Percentiles rank a stretch among this genome's conserved stretches.
Evolutionary conservation across 352 stramenopile genomes (phyloP).

Genomic region (Phytophthora quininea): DNA sequence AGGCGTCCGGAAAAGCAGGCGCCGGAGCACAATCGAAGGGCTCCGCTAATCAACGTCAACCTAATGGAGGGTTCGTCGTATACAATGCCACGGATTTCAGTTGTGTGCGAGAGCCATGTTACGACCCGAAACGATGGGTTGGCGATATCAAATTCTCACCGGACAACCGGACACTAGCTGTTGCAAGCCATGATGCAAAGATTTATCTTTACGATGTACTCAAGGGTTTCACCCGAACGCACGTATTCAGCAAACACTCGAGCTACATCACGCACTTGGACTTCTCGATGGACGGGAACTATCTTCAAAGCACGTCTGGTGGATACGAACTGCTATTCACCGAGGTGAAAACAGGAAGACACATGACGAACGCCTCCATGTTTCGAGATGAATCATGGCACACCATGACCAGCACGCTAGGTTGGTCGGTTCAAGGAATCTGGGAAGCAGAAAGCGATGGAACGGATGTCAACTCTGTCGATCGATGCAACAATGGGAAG

Average conservation of each 20-base stretch:
- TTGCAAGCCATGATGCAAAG: conserved; percentile 74
- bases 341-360: conserved; percentile 67
- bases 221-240: conserved; percentile 67
- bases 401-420: conserved; percentile 87
- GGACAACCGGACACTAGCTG: conserved; percentile 57
- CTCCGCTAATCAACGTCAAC: conserved; percentile 20
- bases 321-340: conserved; percentile 92
- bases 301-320: conserved; percentile 75
- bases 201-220: conserved; percentile 82
- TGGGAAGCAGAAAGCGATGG: conserved; percentile 79
- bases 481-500: conserved; percentile 66
- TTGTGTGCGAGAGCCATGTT: conserved; percentile 52
- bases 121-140: conserved; percentile 72
- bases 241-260: conserved; percentile 82
- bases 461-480: conserved; percentile 82
- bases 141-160: conserved; percentile 79
- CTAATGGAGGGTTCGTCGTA: conserved; percentile 63
- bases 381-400: conserved; percentile 92
- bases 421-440: conserved; percentile 93
- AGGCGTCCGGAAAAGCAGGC: conserved; percentile 30
- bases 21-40: conserved; percentile 22
- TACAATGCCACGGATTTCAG: conserved; percentile 57
- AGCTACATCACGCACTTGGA: conserved; percentile 83
- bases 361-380: conserved; percentile 77
- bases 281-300: conserved; percentile 72